Evolutionary conservation across 768 basidiomycete genomes (phyloP).

Genomic region (Termitomyces sp.): DNA sequence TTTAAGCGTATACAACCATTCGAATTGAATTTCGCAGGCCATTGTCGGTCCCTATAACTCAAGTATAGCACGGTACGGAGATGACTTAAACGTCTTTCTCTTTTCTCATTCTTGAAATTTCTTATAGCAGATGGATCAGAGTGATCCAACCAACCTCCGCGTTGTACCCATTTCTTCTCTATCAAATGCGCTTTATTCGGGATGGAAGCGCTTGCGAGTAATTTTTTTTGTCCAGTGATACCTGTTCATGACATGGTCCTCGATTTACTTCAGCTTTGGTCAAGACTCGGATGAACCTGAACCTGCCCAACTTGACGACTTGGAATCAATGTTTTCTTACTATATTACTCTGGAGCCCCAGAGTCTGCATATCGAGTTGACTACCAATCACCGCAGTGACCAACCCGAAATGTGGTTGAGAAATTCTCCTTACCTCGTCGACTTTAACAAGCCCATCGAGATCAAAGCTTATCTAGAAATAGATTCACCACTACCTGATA

Average conservation of each 20-base stretch:
- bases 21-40: too few relatives aligned
- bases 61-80: too few relatives aligned
- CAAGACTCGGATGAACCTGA: background rate
- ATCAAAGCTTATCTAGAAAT: background rate
- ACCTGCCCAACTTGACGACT: background rate
- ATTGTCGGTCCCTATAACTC: too few relatives aligned
- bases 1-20: too few relatives aligned
- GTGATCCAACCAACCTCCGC: too few relatives aligned
- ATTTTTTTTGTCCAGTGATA: background rate
- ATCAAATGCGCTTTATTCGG: too few relatives aligned
- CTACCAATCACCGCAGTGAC: background rate
- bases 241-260: background rate
- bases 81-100: too few relatives aligned
- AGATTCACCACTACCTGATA: too few relatives aligned
- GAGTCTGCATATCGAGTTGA: background rate
- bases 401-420: background rate
- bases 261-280: background rate
- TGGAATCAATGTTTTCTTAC: background rate
- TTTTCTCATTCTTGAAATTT: too few relatives aligned
- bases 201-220: background rate
- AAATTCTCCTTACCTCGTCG: background rate
- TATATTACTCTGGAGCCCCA: background rate
- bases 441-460: background rate
- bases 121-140: too few relatives aligned
- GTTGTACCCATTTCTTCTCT: too few relatives aligned